Conservation (phyloP, 495 filamentous ascomycete genomes). For the Usnea hakonensis region DNA sequence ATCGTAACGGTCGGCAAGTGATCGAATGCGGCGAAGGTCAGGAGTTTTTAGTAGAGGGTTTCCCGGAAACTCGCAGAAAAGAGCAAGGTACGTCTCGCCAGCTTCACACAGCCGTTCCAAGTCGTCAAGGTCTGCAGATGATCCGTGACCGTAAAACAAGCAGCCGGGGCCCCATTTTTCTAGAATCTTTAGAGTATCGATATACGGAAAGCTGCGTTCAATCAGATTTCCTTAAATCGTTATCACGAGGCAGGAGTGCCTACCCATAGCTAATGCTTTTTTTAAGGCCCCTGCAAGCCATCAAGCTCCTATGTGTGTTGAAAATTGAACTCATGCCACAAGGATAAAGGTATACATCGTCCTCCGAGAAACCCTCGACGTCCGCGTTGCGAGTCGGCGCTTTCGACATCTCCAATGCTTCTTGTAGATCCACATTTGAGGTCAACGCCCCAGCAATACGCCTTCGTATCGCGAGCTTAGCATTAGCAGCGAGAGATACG, state of each 20-base stretch:
- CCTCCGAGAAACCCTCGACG: conserved; percentile 65
- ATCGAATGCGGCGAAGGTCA: conserved; percentile 69
- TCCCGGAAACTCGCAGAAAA: conserved; percentile 92
- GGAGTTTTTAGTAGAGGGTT: conserved; percentile 86
- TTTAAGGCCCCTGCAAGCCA: conserved; percentile 48
- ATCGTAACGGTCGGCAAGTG: conserved; percentile 72
- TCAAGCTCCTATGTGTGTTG: conserved; percentile 66
- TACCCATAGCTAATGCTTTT: conserved; percentile 69
- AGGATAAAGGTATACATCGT: conserved; percentile 84
- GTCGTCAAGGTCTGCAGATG: conserved; percentile 74
- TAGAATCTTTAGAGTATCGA: conserved; percentile 90
- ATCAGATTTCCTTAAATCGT: conserved; percentile 31
- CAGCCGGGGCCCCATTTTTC: conserved; percentile 92
- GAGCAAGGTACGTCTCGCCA: conserved; percentile 71
- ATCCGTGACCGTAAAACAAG: conserved; percentile 82
- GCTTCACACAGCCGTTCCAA: conserved; percentile 61
- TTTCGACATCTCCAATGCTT: conserved; percentile 44
- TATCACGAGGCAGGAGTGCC: conserved; percentile 2
- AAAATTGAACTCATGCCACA: conserved; percentile 94
- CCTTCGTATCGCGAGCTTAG: conserved; percentile 75
- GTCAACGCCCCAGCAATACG: conserved; percentile 84
- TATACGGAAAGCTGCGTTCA: conserved; percentile 72
- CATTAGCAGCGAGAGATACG: conserved; percentile 63
- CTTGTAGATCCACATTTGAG: conserved; percentile 59
- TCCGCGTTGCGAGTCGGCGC: conserved; percentile 25